Evolutionary conservation across 148 eudicot species (phyloP).

Genomic region (Fagopyrum tataricum): DNA sequence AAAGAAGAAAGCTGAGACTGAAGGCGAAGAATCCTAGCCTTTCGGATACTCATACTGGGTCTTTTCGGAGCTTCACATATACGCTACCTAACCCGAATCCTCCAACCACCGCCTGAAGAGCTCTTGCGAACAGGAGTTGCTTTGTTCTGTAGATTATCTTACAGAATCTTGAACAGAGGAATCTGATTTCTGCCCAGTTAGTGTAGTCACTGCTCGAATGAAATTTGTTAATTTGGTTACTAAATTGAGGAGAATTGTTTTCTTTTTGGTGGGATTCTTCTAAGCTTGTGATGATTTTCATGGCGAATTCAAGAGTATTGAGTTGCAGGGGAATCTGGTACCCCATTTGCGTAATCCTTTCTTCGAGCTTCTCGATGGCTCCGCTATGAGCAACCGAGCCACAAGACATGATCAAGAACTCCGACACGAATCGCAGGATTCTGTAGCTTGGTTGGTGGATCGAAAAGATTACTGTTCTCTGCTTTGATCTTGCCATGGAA

Average conservation of each 20-base stretch:
- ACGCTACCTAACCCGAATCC: conserved; percentile 91
- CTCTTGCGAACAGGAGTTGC: conserved; percentile 77
- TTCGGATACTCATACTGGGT: conserved; percentile 62
- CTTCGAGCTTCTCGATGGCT: conserved; percentile 55
- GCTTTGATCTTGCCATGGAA: conserved; percentile 48
- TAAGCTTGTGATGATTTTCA: conserved; percentile 62
- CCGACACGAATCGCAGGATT: conserved; percentile 52
- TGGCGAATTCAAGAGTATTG: conserved; percentile 75
- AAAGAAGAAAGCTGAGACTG: conserved; percentile 82
- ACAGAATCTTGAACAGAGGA: conserved; percentile 65
- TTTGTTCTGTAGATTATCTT: conserved; percentile 84
- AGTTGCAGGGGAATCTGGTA: conserved; percentile 60
- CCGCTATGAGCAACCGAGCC: conserved; percentile 74
- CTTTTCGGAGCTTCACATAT: conserved; percentile 47
- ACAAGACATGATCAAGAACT: conserved; percentile 69
- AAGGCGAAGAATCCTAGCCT: conserved; percentile 86
- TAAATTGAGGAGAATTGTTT: not conserved
- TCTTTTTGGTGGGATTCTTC: conserved; percentile 33
- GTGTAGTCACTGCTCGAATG: not conserved
- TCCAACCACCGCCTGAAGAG: conserved; percentile 89
- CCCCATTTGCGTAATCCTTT: conserved; percentile 46
- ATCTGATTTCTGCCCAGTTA: conserved; percentile 39
- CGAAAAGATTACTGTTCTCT: conserved; percentile 59
- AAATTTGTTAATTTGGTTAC: not conserved
- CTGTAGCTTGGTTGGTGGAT: conserved; percentile 93